These are phyloP conservation scores for Sporothrix euskadiensis DNA, from an alignment of 2,329 filamentous ascomycete genomes.

Conservation along the genomic window DNA sequence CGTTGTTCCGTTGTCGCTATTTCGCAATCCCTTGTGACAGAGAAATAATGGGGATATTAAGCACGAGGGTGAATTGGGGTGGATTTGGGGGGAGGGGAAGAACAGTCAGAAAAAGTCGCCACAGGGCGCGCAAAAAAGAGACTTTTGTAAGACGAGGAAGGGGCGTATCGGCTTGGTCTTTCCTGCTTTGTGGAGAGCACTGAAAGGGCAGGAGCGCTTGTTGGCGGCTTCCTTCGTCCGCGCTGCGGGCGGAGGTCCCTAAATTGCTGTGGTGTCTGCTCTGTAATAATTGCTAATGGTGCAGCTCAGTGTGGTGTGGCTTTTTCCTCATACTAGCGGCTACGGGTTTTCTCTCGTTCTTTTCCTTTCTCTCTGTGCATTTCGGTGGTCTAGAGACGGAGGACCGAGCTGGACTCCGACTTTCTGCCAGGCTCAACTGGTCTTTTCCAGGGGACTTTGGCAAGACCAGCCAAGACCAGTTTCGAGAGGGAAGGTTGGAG, in stretches of 20 bases:
- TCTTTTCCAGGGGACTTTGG: not conserved
- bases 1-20: slow-evolving; percentile 2
- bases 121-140: slow-evolving; percentile 2
- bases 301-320: not conserved
- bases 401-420: not conserved
- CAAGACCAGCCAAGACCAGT: not conserved
- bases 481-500: not conserved
- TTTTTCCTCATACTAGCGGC: not conserved
- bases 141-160: slow-evolving; percentile 5
- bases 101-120: not conserved
- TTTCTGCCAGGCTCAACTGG: not conserved
- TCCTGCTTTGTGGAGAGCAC: not conserved
- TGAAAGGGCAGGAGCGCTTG: not conserved
- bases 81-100: not conserved
- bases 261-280: slow-evolving; percentile 3
- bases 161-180: not conserved
- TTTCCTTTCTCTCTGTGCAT: not conserved
- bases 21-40: slow-evolving; percentile 19
- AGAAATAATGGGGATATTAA: slow-evolving; percentile 2
- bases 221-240: slow-evolving; percentile 15
- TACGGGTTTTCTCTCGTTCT: not conserved
- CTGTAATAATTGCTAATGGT: slow-evolving; percentile 19
- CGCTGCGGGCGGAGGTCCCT: slow-evolving; percentile 1
- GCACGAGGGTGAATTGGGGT: not conserved
- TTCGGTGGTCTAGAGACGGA: slow-evolving; percentile 1